Base-by-base conservation (phyloP, 2,329 filamentous ascomycete genomes). In the Cladosporium colombiae region DNA sequence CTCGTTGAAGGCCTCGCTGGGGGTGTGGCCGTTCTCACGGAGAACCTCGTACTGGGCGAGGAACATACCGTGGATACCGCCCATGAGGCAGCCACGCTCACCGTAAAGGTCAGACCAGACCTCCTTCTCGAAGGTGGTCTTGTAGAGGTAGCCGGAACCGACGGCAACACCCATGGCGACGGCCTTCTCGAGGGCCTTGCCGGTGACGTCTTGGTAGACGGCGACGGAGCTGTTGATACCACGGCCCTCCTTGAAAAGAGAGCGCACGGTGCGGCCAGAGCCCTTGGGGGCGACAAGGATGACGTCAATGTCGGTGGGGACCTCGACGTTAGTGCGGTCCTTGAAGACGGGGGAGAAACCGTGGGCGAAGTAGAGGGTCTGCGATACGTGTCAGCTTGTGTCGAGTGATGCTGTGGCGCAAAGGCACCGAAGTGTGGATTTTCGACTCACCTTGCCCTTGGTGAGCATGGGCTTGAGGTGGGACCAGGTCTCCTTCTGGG, bases 31-130 rank as follows among this genome's bases (percentile, higher is more conserved):
- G 75, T 91, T 91, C 89, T 99, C 95, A 79, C 95, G 93, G 83
- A 99, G 93, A 74, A 99, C 95, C 88, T 99, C 95, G 88, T 99
- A 99, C 86, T 99, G 95, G 69, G 95, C 95, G 74, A 99, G 92
- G 91, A 99, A 99, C 95, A 99, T 99, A 81, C 95, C 95, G 88
- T 99, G 95, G 84, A 99, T 99, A 83, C 95, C 95, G 76, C 95
- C 95, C 95, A 99, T 99, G 78, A 99, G 86, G 89, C 95, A 99
- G 80, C 95, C 95, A 85, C 95, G 93, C 91, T 99, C 95, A 83
- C 95, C 95, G 87, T 99, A 99, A 74, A 99, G 90, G 84, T 98
- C 95, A 70, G 93, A 97, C 91, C 96, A 97, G 80, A 99, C 95
- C 86, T 99, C 95, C 91, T 99, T 99, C 89, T 99, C 91, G 79